Conservation (phyloP, 257 asterid species). For the Galeopsis tetrahit region DNA sequence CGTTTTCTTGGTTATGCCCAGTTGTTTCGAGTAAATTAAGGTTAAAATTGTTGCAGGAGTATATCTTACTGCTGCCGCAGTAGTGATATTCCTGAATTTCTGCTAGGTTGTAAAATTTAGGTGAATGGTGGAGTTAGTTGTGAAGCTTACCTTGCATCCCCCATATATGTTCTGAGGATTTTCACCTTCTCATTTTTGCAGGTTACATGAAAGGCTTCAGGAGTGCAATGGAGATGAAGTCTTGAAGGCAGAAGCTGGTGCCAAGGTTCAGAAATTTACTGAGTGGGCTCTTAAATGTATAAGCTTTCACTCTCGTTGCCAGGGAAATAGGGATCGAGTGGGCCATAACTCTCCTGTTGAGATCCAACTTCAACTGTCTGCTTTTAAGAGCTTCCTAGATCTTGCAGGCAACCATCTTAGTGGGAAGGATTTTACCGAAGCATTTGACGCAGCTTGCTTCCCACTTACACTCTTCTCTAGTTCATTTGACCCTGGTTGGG, state of each 20-base stretch:
- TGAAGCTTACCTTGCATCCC: conserved; percentile 17
- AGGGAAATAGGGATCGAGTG: conserved; percentile 76
- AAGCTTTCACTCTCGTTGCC: conserved; percentile 98
- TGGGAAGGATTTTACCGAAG: conserved; percentile 98
- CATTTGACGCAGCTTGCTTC: conserved; percentile 99
- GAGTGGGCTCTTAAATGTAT: conserved; percentile 99
- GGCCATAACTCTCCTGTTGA: conserved; percentile 76
- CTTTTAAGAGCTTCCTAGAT: conserved; percentile 93
- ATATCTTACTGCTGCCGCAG: background rate
- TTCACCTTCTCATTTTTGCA: conserved; percentile 40
- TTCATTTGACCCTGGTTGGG: conserved; percentile 98
- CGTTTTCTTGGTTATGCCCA: conserved; percentile 5
- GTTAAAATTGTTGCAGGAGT: background rate
- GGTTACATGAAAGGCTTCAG: conserved; percentile 93
- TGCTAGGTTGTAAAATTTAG: conserved; percentile 16
- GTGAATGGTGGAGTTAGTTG: conserved; percentile 13
- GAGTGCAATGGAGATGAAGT: conserved; percentile 97
- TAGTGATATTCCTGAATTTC: conserved; percentile 5
- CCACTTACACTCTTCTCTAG: conserved; percentile 98
- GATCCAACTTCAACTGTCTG: conserved; percentile 86
- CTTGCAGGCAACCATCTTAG: conserved; percentile 90
- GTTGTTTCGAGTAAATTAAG: conserved; percentile 6
- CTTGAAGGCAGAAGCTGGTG: conserved; percentile 97
- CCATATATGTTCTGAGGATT: conserved; percentile 24
- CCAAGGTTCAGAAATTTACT: conserved; percentile 96